Percentiles rank a stretch among this genome's conserved stretches.
These are phyloP conservation scores for Cyclotella cryptica DNA, from an alignment of 108 stramenopile species.

Conservation along the genomic window DNA sequence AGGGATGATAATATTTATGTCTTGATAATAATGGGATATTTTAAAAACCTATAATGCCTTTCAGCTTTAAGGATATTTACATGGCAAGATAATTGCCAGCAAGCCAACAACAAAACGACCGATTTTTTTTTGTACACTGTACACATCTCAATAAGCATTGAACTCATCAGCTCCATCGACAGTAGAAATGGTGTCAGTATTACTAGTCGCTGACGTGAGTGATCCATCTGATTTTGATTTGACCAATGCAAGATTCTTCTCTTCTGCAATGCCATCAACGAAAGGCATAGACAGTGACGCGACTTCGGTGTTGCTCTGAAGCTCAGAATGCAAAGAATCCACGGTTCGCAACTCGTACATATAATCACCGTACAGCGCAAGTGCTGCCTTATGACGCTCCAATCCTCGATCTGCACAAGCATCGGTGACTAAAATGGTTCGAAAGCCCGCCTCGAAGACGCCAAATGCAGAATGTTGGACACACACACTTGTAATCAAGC, in stretches of 20 bases:
- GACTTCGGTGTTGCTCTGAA: neutral
- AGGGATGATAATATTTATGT: too few relatives aligned
- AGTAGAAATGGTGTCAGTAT: neutral
- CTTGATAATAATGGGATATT: too few relatives aligned
- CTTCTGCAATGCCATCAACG: neutral
- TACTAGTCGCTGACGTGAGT: neutral
- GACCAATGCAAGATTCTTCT: neutral
- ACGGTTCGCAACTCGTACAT: constrained; percentile 62
- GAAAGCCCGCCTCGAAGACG: constrained; percentile 73
- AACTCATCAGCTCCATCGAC: neutral
- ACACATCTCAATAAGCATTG: neutral
- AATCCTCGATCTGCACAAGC: constrained; percentile 70
- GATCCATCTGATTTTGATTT: constrained; percentile 6
- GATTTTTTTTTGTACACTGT: too few relatives aligned
- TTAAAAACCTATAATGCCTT: too few relatives aligned
- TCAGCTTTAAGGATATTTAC: too few relatives aligned
- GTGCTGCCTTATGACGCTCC: constrained; percentile 65
- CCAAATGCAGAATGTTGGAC: constrained; percentile 79
- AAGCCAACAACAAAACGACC: too few relatives aligned
- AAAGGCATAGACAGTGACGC: neutral
- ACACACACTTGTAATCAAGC: constrained; percentile 73
- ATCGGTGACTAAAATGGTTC: constrained; percentile 65
- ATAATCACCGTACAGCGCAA: constrained; percentile 75
- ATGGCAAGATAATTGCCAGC: too few relatives aligned
- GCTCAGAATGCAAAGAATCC: neutral